These are phyloP conservation scores for Citrus maxima DNA, from an alignment of 345 rosid genomes.

Conservation along the genomic window DNA sequence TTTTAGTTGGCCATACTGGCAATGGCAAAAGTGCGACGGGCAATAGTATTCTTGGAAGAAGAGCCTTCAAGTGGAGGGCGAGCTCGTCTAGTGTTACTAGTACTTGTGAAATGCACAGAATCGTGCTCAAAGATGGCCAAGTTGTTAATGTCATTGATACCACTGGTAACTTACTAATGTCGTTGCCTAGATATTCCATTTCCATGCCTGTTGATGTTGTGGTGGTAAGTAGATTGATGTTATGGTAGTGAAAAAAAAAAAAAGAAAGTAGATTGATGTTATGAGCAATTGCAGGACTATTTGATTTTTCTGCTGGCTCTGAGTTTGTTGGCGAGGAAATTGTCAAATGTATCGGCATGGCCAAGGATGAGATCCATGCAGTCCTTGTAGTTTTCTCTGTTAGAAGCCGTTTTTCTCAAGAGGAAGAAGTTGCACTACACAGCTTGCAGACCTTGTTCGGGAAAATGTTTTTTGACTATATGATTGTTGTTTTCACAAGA, in stretches of 20 bases:
- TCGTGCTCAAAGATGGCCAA: slow-evolving; percentile 57
- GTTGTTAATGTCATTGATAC: slow-evolving; percentile 81
- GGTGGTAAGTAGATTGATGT: neutral
- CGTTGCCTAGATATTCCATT: neutral
- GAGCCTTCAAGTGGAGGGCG: slow-evolving; percentile 63
- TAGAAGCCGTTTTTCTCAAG: slow-evolving; percentile 58
- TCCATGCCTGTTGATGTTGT: neutral
- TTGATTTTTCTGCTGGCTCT: slow-evolving; percentile 63
- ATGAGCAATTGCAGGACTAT: slow-evolving; percentile 50
- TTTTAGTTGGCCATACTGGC: slow-evolving; percentile 86
- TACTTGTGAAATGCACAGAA: slow-evolving; percentile 58
- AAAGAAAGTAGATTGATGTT: neutral
- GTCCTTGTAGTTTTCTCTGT: slow-evolving; percentile 66
- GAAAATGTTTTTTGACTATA: slow-evolving; percentile 58
- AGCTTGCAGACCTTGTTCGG: slow-evolving; percentile 77
- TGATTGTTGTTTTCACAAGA: slow-evolving; percentile 86
- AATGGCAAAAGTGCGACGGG: slow-evolving; percentile 96
- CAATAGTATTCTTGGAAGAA: slow-evolving; percentile 71
- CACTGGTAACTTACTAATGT: slow-evolving; percentile 45
- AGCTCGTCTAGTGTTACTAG: slow-evolving; percentile 70
- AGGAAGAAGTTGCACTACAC: slow-evolving; percentile 62
- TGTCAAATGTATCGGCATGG: slow-evolving; percentile 71
- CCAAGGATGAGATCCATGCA: slow-evolving; percentile 86
- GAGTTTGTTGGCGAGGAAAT: slow-evolving; percentile 76
- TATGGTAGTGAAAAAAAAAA: too few species aligned